Base-by-base conservation (phyloP, 2,329 filamentous ascomycete genomes). In the Talaromyces islandicus region DNA sequence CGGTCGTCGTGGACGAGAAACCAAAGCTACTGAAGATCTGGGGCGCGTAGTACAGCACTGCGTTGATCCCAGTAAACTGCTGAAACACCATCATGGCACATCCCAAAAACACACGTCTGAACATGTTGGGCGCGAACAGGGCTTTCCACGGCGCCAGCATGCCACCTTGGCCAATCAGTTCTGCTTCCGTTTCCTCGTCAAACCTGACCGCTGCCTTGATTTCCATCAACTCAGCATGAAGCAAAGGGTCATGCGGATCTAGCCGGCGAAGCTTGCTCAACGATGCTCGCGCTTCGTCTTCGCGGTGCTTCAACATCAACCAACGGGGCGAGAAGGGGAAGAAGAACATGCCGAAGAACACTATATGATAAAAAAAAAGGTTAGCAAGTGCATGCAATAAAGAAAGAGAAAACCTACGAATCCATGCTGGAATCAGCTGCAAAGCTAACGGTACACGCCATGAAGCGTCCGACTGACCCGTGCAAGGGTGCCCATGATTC, bases 121-220 rank as follows among this genome's bases (percentile, higher is more conserved):
- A 82, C 12, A 75, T 81, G 70, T 88, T 87, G 82, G 80, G 82
- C 1, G 78, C 74, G 0, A 84, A 88, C 57, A 81, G 78, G 60
- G 86, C 80, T 79, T 77, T 11, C 89, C 76, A 41, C 85, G 77
- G 0, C 88, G 88, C 71, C 88, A 91, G 29, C 85, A 78, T 63
- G 87, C 85, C 0, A 83, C 83, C 7, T 86, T 78, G 1, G 83
- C 59, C 59, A n/a, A 57, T 24, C 29, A 60, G 46, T 32, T 57
- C 54, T 19, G 54, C 55, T 50, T 46, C 50, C 21, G 55, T 85
- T 30, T 85, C 81, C 75, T 90, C 89, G 75, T 92, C 88, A 64
- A 91, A 92, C 7, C 88, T 70, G 0, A 84, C 87, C 69, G 90
- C 87, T 0, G 88, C 88, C 70, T 89, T 88, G 75, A 92, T 91